Base-by-base conservation (phyloP, 140 eudicot species). In the Senecio squalidus region DNA sequence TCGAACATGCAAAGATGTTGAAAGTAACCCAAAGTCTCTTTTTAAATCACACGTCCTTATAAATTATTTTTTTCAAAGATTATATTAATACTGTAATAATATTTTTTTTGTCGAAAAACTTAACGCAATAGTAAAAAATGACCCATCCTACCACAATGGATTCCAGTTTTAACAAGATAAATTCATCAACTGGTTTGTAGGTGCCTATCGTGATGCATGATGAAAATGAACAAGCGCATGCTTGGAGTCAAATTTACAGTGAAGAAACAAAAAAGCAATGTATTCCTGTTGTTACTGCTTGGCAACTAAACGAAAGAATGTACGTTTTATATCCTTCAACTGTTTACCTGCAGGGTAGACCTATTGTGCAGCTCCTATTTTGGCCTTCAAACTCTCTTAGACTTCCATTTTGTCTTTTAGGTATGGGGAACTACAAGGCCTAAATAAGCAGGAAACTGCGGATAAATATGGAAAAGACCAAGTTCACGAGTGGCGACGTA, bases 261-360 rank as follows among this genome's bases (percentile, higher is more conserved):
- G 96, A 92, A 58, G 99, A 84, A 49, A 92, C 99, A 9, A 75
- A 76, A 60, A 82, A 77, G 65, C 96, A 84, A 44, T 84, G 95
- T 62, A 92, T 92, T 57, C 99, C 96, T 5, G 99, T 88, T 38
- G 69, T 88, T 62, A 82, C 94, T 67, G 99, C 99, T 23, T 92
- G 99, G 96, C 99, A 92, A 69, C 80, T 92, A 47, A 92, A 92
- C 51, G 96, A 92, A 76, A 71, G 99, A 92, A 92, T 92, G 99
- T 84, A 57, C 52, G 53, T 51, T 7, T 74, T 57, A 25, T 5
- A 31, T 43, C 41, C 57, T 5, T 52, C 16, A 57, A 30, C 4
- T 43, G 40, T 31, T 33, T 60, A n/a, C n/a, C n/a, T 46, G 11
- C 53, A 3, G 0, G 15, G 18, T 58, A 27, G 29, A 7, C 1